Base-by-base conservation (phyloP, 441 rosid genomes). In the Brassica balearica region DNA sequence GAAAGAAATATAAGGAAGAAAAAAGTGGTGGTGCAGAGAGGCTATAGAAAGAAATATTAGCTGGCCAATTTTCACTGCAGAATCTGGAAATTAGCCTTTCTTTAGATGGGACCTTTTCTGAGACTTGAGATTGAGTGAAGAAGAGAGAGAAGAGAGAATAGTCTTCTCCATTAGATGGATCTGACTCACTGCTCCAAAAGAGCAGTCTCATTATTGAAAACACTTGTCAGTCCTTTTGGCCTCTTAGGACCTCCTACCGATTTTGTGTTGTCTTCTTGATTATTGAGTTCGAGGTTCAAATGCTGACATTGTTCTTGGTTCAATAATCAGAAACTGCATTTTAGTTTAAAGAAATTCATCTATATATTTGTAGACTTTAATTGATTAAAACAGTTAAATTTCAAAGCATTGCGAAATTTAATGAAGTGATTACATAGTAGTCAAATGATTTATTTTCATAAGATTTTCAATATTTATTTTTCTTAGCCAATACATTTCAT, bases 61-160 rank as follows among this genome's bases (percentile, higher is more conserved):
- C 72, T 77, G 78, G 76, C 75, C 77, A 72, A 82, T 82, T 80
- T 72, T 75, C 75, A 73, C 81, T 75, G 83, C 80, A 77, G 75
- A 72, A 64, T 61, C 81, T 82, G 77, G 78, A 72, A 74, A 73
- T 62, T 51, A 67, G 65, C 77, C 82, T 78, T 68, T 79, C 74
- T 69, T 68, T 74, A 62, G 78, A 73, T 79, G 78, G 78, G 78
- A 68, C 82, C 75, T 73, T 78, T 69, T 73, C 61, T 68, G 78
- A 76, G 71, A 75, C 2, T 12, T 29, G 68, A 61, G 53, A 11
- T 11, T 46, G 6, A 46, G 53, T 3, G 53, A 41, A 41, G 48
- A 41, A 41, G 32, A 36, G 27, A 6, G 38, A 34, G 38, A 34
- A 34, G 76, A 65, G 81, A 76, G 62, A 76, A 62, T 25, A 63